phyloP scores from a whole-genome alignment of 2,329 filamentous ascomycete genomes.

The Pestalotiopsis fici region DNA sequence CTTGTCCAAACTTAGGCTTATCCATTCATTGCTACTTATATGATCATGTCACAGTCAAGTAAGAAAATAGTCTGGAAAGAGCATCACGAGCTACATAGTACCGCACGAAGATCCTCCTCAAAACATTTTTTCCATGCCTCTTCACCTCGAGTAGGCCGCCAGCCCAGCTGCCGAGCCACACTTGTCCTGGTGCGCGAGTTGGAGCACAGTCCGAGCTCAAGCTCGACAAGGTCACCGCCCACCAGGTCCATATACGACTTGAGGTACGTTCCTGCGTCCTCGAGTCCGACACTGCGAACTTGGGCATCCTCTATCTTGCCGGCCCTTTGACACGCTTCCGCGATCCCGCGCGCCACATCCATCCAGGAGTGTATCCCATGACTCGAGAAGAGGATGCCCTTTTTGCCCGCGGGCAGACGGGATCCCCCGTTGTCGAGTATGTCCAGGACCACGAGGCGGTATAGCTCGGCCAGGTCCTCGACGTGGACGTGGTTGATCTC shows the following conservation, averaged over 20 bases:
- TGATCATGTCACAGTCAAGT: not conserved
- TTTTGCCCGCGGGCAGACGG: slow-evolving; percentile 33
- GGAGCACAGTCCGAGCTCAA: slow-evolving; percentile 29
- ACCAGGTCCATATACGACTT: slow-evolving; percentile 20
- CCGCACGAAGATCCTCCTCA: not conserved
- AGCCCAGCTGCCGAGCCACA: slow-evolving; percentile 27
- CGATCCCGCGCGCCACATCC: slow-evolving; percentile 36
- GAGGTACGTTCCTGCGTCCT: slow-evolving; percentile 20
- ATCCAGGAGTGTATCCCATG: slow-evolving; percentile 40
- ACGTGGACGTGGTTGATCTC: slow-evolving; percentile 47
- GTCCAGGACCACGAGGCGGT: slow-evolving; percentile 34
- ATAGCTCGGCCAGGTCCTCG: slow-evolving; percentile 41
- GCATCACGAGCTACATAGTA: not conserved
- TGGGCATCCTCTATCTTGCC: slow-evolving; percentile 29
- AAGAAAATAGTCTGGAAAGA: not conserved
- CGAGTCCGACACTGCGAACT: slow-evolving; percentile 25
- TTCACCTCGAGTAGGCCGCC: slow-evolving; percentile 31
- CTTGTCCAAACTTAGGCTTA: too few species aligned
- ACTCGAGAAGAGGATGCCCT: slow-evolving; percentile 42
- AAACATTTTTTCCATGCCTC: slow-evolving; percentile 9
- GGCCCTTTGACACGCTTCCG: slow-evolving; percentile 28
- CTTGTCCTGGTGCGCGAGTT: slow-evolving; percentile 24
- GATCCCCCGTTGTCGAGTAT: slow-evolving; percentile 28
- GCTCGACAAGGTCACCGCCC: slow-evolving; percentile 28
- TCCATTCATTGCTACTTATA: not conserved